These are phyloP conservation scores for Draba incana DNA, from an alignment of 345 rosid genomes.

Conservation along the genomic window DNA sequence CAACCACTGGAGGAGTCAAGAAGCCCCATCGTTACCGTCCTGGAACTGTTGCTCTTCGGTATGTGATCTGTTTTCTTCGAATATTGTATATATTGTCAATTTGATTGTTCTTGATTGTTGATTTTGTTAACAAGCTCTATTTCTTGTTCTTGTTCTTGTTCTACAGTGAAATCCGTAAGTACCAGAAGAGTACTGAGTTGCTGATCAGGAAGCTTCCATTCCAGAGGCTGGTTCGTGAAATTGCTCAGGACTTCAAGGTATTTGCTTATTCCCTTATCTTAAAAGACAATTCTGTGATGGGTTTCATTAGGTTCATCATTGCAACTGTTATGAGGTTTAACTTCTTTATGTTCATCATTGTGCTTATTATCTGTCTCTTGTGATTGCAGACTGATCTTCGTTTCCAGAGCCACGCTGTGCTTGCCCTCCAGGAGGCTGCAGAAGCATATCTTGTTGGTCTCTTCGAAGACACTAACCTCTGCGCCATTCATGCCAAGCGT, in stretches of 20 bases:
- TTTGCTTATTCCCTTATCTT: not conserved
- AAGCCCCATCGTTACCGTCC: conserved; percentile 94
- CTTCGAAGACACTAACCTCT: conserved; percentile 86
- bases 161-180: conserved; percentile 86
- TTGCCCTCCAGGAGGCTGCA: conserved; percentile 91
- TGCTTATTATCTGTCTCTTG: not conserved
- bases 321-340: too few species aligned
- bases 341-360: not conserved
- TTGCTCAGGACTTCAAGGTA: conserved; percentile 87
- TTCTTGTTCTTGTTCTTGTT: not conserved
- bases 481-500: conserved; percentile 91
- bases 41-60: conserved; percentile 98
- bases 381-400: conserved; percentile 70
- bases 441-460: conserved; percentile 90
- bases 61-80: not conserved
- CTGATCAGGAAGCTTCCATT: conserved; percentile 89
- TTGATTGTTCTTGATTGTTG: not conserved
- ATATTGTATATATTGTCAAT: not conserved
- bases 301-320: too few species aligned
- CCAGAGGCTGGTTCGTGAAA: conserved; percentile 97
- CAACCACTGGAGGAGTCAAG: conserved; percentile 94
- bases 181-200: conserved; percentile 94
- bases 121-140: not conserved
- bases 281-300: too few species aligned
- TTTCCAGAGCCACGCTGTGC: conserved; percentile 92